Conservation (phyloP, 2,329 filamentous ascomycete species). For the Curvularia spicifera region DNA sequence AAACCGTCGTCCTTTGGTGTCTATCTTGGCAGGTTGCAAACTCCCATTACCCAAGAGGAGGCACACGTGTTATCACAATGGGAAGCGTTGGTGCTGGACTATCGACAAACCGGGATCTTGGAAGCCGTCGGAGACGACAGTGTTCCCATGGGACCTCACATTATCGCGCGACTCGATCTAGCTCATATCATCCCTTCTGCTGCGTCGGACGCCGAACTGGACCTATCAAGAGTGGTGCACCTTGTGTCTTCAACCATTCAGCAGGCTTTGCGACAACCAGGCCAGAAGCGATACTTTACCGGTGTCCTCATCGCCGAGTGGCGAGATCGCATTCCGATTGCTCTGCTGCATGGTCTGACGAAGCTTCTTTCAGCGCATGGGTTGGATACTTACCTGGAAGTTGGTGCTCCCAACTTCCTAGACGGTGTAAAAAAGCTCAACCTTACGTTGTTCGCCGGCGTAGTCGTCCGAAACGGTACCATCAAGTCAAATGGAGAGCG, state of each 20-base stretch:
- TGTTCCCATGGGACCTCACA: constrained; percentile 36
- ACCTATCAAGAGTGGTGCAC: constrained; percentile 36
- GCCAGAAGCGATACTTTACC: constrained; percentile 40
- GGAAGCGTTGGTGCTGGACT: constrained; percentile 44
- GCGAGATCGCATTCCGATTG: constrained; percentile 37
- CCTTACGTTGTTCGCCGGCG: constrained; percentile 37
- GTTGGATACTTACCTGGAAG: constrained; percentile 44
- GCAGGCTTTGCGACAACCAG: constrained; percentile 32
- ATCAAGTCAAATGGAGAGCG: constrained; percentile 45
- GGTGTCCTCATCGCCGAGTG: constrained; percentile 45
- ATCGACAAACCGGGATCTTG: constrained; percentile 38
- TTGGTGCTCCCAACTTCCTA: constrained; percentile 44
- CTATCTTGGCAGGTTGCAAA: constrained; percentile 41
- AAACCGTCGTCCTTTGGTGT: constrained; percentile 48
- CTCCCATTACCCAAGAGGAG: constrained; percentile 37
- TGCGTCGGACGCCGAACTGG: constrained; percentile 31
- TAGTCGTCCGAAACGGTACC: constrained; percentile 46
- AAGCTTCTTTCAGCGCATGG: constrained; percentile 41
- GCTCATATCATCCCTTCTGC: constrained; percentile 30
- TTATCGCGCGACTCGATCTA: constrained; percentile 45
- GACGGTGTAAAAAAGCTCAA: constrained; percentile 35
- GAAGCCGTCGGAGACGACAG: constrained; percentile 37
- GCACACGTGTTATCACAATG: constrained; percentile 38
- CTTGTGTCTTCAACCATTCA: constrained; percentile 35
- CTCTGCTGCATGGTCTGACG: constrained; percentile 40